These are phyloP conservation scores for Russula olivacea DNA, from an alignment of 768 basidiomycete species.

Conservation along the genomic window DNA sequence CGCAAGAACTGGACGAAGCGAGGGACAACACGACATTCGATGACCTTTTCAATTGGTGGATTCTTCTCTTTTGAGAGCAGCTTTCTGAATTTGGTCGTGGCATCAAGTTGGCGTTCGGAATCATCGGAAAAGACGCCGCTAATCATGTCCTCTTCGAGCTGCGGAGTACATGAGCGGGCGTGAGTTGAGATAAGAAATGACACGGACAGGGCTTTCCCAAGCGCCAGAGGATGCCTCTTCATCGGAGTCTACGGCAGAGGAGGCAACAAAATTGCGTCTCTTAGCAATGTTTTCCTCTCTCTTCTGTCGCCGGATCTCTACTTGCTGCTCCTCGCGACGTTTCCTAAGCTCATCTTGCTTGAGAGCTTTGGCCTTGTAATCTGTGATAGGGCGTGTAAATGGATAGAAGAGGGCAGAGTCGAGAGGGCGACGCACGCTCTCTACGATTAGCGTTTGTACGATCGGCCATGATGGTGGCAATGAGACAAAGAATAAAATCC, in stretches of 20 bases:
- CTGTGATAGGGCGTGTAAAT: slow-evolving; percentile 44
- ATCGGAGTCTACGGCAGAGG: slow-evolving; percentile 76
- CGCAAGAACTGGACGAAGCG: slow-evolving; percentile 95
- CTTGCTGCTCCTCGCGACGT: slow-evolving; percentile 96
- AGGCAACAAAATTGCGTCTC: slow-evolving; percentile 86
- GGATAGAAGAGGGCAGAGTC: slow-evolving; percentile 16
- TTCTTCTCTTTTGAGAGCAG: slow-evolving; percentile 99
- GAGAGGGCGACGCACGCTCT: slow-evolving; percentile 18
- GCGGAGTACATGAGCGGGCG: slow-evolving; percentile 17
- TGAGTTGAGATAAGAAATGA: slow-evolving; percentile 18
- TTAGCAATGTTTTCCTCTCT: slow-evolving; percentile 98
- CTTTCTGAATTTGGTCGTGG: slow-evolving; percentile 98
- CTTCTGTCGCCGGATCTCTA: slow-evolving; percentile 98
- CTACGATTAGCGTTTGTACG: slow-evolving; percentile 24
- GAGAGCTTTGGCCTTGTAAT: slow-evolving; percentile 86
- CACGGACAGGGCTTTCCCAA: slow-evolving; percentile 75
- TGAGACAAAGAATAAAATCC: neutral
- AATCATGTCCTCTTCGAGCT: slow-evolving; percentile 92
- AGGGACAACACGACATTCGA: slow-evolving; percentile 94
- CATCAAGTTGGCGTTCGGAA: slow-evolving; percentile 87
- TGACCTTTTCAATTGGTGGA: slow-evolving; percentile 97
- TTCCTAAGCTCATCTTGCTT: slow-evolving; percentile 92
- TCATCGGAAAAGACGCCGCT: slow-evolving; percentile 88
- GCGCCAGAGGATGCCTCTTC: slow-evolving; percentile 66
- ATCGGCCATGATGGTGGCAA: slow-evolving; percentile 22